Evolutionary conservation across 176 grass and related monocot genomes (phyloP).

Genomic region (Avena eriantha): DNA sequence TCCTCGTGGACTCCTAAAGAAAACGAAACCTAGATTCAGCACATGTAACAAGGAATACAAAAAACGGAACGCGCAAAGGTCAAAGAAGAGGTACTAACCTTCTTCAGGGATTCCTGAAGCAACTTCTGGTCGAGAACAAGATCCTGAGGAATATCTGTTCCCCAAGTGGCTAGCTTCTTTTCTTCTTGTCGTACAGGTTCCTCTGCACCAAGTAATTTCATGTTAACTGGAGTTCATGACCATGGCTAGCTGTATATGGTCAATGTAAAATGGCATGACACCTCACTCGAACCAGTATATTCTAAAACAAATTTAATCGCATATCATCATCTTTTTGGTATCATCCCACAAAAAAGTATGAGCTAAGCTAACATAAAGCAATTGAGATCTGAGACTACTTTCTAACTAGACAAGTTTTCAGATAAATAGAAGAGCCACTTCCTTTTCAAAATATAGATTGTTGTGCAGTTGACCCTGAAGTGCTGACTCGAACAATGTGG

Average conservation of each 20-base stretch:
- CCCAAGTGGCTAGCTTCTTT: conserved; percentile 86
- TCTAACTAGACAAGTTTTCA: conserved; percentile 26
- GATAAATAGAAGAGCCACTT: neutral
- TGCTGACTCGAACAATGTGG: neutral
- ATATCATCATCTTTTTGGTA: neutral
- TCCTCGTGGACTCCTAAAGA: conserved; percentile 76
- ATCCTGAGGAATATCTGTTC: conserved; percentile 88
- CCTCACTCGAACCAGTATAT: conserved; percentile 7
- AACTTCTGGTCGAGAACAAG: conserved; percentile 84
- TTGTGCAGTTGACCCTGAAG: neutral
- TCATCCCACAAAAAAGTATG: neutral
- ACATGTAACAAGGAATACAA: neutral
- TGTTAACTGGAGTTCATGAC: conserved; percentile 24
- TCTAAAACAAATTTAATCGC: neutral
- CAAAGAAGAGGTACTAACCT: conserved; percentile 48
- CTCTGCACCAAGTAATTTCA: conserved; percentile 48
- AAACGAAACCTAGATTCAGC: conserved; percentile 45
- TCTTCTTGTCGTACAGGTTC: conserved; percentile 69
- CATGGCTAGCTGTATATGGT: neutral
- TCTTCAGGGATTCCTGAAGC: conserved; percentile 88
- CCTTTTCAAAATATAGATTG: neutral
- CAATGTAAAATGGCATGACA: neutral
- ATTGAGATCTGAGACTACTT: conserved; percentile 5
- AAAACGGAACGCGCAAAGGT: neutral
- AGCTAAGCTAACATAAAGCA: neutral